Evolutionary conservation across 495 filamentous ascomycete species (phyloP).

Genomic region (Trichoderma gamsii): DNA sequence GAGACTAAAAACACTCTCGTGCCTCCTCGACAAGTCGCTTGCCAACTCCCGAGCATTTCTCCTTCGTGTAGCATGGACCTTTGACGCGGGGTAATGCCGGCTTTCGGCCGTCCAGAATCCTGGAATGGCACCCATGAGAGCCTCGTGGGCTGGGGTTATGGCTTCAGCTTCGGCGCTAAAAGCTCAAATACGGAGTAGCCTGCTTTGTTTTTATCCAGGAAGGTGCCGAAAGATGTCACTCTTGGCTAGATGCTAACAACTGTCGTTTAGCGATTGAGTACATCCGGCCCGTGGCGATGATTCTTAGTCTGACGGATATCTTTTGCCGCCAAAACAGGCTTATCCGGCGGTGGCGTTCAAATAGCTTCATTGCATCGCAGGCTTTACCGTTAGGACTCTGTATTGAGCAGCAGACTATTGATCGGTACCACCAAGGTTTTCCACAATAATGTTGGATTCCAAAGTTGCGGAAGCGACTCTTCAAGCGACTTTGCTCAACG

Average conservation of each 20-base stretch:
- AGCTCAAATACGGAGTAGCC: neutral
- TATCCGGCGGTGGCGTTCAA: conserved; percentile 8
- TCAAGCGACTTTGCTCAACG: neutral
- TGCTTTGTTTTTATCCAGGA: neutral
- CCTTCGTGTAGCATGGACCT: neutral
- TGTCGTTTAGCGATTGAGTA: neutral
- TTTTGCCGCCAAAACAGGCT: neutral
- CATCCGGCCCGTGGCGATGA: neutral
- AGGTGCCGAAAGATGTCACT: neutral
- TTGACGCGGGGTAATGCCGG: conserved; percentile 6
- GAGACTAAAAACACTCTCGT: too few species aligned
- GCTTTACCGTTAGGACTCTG: neutral
- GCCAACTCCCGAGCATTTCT: conserved; percentile 9
- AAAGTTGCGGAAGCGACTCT: conserved; percentile 1
- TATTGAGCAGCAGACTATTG: neutral
- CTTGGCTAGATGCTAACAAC: neutral
- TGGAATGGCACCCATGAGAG: neutral
- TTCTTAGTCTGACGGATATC: conserved; percentile 2
- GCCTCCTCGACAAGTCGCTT: neutral
- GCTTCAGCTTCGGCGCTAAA: neutral
- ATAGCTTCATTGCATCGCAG: conserved; percentile 1
- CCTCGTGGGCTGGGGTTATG: neutral
- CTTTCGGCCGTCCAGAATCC: neutral
- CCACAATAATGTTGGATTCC: neutral
- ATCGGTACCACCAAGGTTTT: neutral